phyloP scores from a whole-genome alignment of 2,329 filamentous ascomycete genomes.

The Colletotrichum karsti region DNA sequence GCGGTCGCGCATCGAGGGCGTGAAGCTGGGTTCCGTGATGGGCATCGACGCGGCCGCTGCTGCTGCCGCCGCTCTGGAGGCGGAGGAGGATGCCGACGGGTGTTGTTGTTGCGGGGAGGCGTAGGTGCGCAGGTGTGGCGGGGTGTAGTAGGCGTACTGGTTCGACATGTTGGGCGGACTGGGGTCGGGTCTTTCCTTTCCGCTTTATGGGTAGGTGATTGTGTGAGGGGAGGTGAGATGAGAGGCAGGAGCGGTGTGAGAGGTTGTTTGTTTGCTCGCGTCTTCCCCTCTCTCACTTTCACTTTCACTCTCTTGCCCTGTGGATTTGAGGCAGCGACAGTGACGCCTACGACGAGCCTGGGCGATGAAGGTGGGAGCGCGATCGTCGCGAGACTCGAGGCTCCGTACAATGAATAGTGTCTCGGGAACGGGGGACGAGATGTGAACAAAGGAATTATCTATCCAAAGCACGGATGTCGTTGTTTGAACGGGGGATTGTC shows the following conservation, averaged over 20 bases:
- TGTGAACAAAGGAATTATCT: conserved; percentile 1
- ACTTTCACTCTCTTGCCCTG: neutral
- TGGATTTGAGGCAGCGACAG: neutral
- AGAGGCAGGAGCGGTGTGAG: neutral
- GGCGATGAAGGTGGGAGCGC: neutral
- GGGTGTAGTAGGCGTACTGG: conserved; percentile 22
- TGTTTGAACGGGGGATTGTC: neutral
- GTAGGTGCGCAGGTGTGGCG: conserved; percentile 18
- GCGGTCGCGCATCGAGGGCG: conserved; percentile 61
- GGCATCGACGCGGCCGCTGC: neutral
- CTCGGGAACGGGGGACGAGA: neutral
- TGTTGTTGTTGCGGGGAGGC: conserved; percentile 10
- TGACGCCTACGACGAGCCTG: neutral
- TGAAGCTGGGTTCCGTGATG: conserved; percentile 45
- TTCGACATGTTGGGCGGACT: conserved; percentile 7
- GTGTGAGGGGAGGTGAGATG: neutral
- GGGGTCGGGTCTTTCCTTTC: no score
- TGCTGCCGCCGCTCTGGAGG: conserved; percentile 39
- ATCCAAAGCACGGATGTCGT: conserved; percentile 6
- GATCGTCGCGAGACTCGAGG: neutral
- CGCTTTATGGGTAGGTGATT: neutral
- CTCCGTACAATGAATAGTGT: neutral
- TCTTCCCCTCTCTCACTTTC: neutral
- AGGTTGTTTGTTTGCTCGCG: neutral
- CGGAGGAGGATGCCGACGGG: conserved; percentile 7